Conservation (phyloP, 176 grass and related monocot genomes). For the Miscanthus lutarioriparius region DNA sequence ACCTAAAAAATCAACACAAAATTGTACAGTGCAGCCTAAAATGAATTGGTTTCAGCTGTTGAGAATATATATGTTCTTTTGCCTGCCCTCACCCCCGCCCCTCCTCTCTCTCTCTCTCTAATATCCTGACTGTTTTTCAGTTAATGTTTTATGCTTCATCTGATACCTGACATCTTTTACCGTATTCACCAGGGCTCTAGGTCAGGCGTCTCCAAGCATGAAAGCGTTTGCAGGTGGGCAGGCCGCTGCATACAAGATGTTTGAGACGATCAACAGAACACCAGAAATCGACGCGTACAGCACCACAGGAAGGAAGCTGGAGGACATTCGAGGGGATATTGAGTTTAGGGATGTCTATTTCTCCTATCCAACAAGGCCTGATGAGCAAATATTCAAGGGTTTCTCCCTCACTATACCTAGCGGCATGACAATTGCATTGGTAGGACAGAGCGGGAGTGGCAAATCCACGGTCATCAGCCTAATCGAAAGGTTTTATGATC, state of each 20-base stretch:
- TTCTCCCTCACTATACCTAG: constrained; percentile 66
- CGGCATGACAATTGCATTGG: constrained; percentile 68
- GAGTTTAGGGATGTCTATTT: constrained; percentile 77
- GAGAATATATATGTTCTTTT: background rate
- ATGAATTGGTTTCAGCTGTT: background rate
- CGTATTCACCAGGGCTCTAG: constrained; percentile 67
- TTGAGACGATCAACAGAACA: constrained; percentile 84
- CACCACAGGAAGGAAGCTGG: constrained; percentile 53
- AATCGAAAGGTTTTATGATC: constrained; percentile 87
- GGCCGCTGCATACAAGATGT: constrained; percentile 90
- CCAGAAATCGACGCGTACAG: constrained; percentile 76
- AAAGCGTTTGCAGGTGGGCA: constrained; percentile 85
- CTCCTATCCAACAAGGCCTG: constrained; percentile 74
- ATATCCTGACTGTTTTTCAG: background rate
- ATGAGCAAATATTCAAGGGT: constrained; percentile 78
- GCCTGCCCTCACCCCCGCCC: background rate
- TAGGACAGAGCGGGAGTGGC: constrained; percentile 87
- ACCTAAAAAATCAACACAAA: background rate
- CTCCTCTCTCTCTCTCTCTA: background rate
- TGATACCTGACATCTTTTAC: background rate
- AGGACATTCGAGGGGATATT: constrained; percentile 85
- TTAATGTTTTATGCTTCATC: constrained; percentile 7
- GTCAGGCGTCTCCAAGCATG: constrained; percentile 86
- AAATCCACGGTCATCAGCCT: constrained; percentile 86
- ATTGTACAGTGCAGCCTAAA: background rate